Evolutionary conservation across 1,284 basidiomycete genomes (phyloP).

Genomic region (Thecaphora thlaspeos): DNA sequence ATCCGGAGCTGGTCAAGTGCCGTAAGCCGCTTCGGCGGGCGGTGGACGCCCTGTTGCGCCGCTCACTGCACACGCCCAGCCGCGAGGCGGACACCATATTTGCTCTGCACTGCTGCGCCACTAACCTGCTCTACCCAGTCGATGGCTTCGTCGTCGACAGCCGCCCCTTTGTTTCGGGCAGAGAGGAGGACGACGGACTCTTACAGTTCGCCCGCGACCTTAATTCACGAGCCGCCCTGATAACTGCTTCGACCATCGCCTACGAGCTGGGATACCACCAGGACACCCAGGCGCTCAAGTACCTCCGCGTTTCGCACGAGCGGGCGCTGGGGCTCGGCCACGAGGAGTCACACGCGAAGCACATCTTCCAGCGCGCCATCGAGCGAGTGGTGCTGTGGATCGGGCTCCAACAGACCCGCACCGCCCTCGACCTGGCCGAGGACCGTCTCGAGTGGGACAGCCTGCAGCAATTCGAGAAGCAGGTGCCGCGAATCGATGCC

Average conservation of each 20-base stretch:
- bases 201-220: slow-evolving; percentile 23
- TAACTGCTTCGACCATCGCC: slow-evolving; percentile 21
- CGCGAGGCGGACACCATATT: slow-evolving; percentile 30
- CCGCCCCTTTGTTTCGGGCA: slow-evolving; percentile 14
- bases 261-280: slow-evolving; percentile 14
- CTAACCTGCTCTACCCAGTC: slow-evolving; percentile 21
- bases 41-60: slow-evolving; percentile 19
- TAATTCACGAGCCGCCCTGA: slow-evolving; percentile 25
- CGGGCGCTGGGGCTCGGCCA: no score
- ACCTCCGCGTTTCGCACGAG: no score
- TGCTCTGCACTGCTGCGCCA: slow-evolving; percentile 24
- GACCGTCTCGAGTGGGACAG: slow-evolving; percentile 30
- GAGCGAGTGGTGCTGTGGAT: slow-evolving; percentile 9
- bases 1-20: slow-evolving; percentile 5
- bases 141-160: slow-evolving; percentile 16
- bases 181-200: slow-evolving; percentile 24
- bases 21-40: slow-evolving; percentile 15
- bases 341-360: no score
- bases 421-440: slow-evolving; percentile 29
- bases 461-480: slow-evolving; percentile 21
- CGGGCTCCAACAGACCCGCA: slow-evolving; percentile 20
- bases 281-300: no score
- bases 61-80: slow-evolving; percentile 13
- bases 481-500: slow-evolving; percentile 10
- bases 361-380: no score